Conservation (phyloP, 2,329 filamentous ascomycete genomes). For the Ramularia collo-cygni region DNA sequence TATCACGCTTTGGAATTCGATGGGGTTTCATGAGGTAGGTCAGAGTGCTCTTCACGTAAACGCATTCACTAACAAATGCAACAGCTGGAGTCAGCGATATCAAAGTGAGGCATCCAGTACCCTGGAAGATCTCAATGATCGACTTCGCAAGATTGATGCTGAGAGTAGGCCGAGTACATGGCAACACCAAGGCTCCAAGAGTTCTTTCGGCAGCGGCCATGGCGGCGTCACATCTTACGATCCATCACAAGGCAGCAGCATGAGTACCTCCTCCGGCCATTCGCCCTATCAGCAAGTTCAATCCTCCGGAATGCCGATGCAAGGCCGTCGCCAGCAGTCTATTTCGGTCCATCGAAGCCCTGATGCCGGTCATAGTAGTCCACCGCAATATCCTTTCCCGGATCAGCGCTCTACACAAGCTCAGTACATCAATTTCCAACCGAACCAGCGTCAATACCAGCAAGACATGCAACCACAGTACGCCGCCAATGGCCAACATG, state of each 20-base stretch:
- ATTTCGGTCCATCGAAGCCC: constrained; percentile 9
- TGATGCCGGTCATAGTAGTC: constrained; percentile 15
- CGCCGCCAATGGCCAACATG: constrained; percentile 7
- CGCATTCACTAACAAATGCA: not conserved
- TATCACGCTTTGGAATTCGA: constrained; percentile 40
- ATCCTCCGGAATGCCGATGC: not conserved
- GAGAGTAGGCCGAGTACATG: constrained; percentile 23
- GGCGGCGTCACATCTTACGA: constrained; percentile 17
- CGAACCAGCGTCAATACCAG: constrained; percentile 13
- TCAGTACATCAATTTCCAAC: constrained; percentile 5
- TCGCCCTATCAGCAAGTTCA: constrained; percentile 6
- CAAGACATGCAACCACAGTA: constrained; percentile 6
- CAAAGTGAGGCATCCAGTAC: constrained; percentile 38
- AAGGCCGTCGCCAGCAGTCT: not conserved
- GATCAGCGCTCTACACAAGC: constrained; percentile 8
- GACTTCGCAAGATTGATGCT: constrained; percentile 29
- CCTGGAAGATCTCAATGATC: constrained; percentile 36
- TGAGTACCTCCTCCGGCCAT: constrained; percentile 5
- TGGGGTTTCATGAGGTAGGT: constrained; percentile 41
- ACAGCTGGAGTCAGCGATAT: constrained; percentile 43
- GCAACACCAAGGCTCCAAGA: constrained; percentile 20
- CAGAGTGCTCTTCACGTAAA: constrained; percentile 2
- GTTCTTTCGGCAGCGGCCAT: constrained; percentile 22
- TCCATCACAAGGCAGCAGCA: constrained; percentile 16
- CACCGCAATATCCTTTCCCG: constrained; percentile 12